phyloP scores from a whole-genome alignment of 202 grass and related monocot species.

The Elaeis oleifera region DNA sequence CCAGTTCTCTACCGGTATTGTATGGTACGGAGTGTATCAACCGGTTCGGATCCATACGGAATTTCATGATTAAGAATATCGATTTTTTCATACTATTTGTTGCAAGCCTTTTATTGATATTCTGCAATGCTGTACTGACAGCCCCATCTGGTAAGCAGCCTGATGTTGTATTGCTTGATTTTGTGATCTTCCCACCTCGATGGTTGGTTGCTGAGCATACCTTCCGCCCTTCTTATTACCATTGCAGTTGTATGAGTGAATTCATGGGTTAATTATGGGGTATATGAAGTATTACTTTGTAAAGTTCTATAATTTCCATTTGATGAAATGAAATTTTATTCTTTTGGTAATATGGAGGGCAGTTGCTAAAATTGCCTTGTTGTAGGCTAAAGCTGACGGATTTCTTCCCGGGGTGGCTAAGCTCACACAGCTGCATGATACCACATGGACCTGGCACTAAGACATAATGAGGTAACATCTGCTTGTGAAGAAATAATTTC shows the following conservation, averaged over 20 bases:
- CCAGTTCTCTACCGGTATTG: no score
- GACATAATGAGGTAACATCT: slow-evolving; percentile 54
- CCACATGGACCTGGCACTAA: slow-evolving; percentile 88
- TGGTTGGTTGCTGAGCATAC: slow-evolving; percentile 93
- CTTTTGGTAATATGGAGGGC: no score
- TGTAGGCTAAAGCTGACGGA: slow-evolving; percentile 86
- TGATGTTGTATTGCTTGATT: slow-evolving; percentile 81
- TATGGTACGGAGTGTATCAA: no score
- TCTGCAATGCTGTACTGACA: slow-evolving; percentile 49
- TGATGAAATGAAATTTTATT: no score
- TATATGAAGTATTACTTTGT: slow-evolving; percentile 48
- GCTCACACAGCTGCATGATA: slow-evolving; percentile 83
- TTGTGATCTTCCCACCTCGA: slow-evolving; percentile 76
- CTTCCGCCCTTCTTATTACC: slow-evolving; percentile 80
- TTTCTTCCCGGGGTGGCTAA: slow-evolving; percentile 84
- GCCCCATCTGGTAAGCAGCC: slow-evolving; percentile 69
- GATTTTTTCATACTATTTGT: neutral
- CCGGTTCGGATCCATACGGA: no score
- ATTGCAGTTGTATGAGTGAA: slow-evolving; percentile 90
- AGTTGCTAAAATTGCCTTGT: neutral
- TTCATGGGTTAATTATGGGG: slow-evolving; percentile 84
- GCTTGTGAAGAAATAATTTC: neutral
- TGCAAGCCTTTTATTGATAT: neutral
- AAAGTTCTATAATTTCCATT: neutral
- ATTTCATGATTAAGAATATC: neutral